Percentiles rank a stretch among this genome's conserved stretches.
These are phyloP conservation scores for Handroanthus guayacan DNA, from an alignment of 257 asterid species.

Conservation along the genomic window DNA sequence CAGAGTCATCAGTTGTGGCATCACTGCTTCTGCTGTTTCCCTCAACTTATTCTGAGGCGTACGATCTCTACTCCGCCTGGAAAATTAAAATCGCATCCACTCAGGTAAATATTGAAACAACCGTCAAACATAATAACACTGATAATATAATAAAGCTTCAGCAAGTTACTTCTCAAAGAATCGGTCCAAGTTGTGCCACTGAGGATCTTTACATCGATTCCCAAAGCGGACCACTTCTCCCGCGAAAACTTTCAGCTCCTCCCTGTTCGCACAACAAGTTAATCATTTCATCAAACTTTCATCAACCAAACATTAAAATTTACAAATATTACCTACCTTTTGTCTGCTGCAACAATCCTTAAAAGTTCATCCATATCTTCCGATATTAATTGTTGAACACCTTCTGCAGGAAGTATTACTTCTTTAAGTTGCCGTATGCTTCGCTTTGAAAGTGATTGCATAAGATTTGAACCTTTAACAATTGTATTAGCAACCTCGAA, in stretches of 20 bases:
- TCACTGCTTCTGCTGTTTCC: constrained; percentile 67
- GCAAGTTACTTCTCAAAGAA: constrained; percentile 74
- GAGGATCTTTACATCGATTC: constrained; percentile 86
- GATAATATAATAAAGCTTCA: constrained; percentile 27
- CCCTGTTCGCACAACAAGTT: constrained; percentile 49
- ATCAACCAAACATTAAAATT: neutral
- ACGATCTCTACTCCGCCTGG: constrained; percentile 72
- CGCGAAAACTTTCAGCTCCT: constrained; percentile 73
- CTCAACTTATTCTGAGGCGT: constrained; percentile 61
- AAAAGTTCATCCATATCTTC: constrained; percentile 64
- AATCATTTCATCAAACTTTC: neutral
- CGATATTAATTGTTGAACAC: constrained; percentile 69
- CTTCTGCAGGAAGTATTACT: constrained; percentile 69
- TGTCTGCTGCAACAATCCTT: constrained; percentile 74
- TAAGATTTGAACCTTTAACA: constrained; percentile 73
- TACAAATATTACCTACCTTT: constrained; percentile 57
- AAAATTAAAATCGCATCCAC: constrained; percentile 25
- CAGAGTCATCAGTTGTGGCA: constrained; percentile 68
- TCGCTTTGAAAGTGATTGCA: constrained; percentile 69
- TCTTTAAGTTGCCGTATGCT: constrained; percentile 63
- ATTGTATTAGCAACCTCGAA: constrained; percentile 91
- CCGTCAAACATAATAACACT: constrained; percentile 21
- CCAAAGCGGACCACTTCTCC: constrained; percentile 91
- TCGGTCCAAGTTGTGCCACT: constrained; percentile 88
- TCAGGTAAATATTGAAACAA: constrained; percentile 10